A percentile compares a stretch with the other conserved stretches of the same genome.
Conservation (phyloP, 208 protist species). For the Zelonia costaricensis region DNA sequence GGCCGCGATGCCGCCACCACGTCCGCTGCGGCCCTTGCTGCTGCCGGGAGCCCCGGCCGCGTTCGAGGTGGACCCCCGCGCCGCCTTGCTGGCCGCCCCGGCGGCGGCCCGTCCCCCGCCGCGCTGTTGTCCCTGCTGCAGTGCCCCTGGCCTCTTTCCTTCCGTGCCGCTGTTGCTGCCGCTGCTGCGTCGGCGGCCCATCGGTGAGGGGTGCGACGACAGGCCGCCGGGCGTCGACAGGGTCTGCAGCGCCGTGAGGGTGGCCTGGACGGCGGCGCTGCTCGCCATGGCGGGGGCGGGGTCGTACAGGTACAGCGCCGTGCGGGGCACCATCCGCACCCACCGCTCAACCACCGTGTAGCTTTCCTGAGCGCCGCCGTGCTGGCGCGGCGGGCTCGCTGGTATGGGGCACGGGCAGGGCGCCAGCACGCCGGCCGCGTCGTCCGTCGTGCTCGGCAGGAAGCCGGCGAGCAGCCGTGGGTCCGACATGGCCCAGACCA, state of each 20-base stretch:
- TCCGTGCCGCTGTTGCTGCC: slow-evolving; percentile 8
- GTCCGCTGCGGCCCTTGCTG: slow-evolving; percentile 8
- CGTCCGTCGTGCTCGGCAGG: slow-evolving; percentile 2
- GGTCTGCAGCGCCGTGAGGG: slow-evolving; percentile 16
- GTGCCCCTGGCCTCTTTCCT: neutral
- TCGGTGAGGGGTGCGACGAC: slow-evolving; percentile 2
- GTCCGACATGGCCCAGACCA: slow-evolving; percentile 50
- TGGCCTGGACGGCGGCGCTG: slow-evolving; percentile 11
- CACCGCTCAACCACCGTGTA: slow-evolving; percentile 12
- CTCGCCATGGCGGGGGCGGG: slow-evolving; percentile 1
- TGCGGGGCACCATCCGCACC: slow-evolving; percentile 22
- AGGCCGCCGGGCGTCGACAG: neutral
- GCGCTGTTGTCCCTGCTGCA: slow-evolving; percentile 2
- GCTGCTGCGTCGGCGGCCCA: neutral
- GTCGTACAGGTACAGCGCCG: slow-evolving; percentile 24
- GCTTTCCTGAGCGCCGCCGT: neutral
- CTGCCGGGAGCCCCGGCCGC: neutral
- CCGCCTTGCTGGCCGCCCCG: neutral
- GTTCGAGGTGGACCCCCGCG: neutral
- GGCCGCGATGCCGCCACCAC: slow-evolving; percentile 8
- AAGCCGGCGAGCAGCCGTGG: slow-evolving; percentile 35
- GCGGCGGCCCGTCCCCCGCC: neutral
- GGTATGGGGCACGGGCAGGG: neutral
- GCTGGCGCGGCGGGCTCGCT: neutral
- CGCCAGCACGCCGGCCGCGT: neutral